Evolutionary conservation across 495 filamentous ascomycete genomes (phyloP).

Genomic region (Xylaria venustula): DNA sequence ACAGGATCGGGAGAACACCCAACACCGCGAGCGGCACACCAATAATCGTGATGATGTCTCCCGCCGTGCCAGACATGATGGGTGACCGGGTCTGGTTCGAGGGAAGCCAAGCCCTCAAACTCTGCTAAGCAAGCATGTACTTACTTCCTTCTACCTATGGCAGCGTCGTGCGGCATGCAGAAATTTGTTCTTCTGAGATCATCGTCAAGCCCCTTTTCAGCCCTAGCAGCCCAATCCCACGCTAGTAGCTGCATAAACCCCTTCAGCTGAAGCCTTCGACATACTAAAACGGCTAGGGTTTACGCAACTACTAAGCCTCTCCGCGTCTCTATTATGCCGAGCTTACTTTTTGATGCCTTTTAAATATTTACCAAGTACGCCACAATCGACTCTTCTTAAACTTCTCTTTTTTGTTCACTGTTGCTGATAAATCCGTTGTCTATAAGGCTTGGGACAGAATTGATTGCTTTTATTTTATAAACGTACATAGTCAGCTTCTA

Average conservation of each 20-base stretch:
- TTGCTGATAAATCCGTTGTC: no score
- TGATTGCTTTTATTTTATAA: no score
- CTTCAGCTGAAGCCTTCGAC: constrained; percentile 5
- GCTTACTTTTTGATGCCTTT: neutral
- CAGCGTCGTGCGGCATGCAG: neutral
- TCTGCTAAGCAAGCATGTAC: neutral
- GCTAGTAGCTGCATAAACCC: constrained; percentile 54
- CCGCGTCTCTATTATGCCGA: no score
- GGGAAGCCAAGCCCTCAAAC: neutral
- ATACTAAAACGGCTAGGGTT: constrained; percentile 15
- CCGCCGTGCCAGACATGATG: constrained; percentile 23
- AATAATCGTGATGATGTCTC: constrained; percentile 52
- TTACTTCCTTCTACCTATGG: neutral
- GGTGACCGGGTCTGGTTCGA: neutral
- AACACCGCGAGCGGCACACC: constrained; percentile 64
- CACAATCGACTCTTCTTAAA: no score
- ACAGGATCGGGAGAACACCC: constrained; percentile 66
- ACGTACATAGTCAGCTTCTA: no score
- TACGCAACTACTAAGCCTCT: no score
- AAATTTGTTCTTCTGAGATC: constrained; percentile 11
- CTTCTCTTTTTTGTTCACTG: no score
- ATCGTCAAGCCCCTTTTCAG: constrained; percentile 58
- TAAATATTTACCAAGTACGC: no score
- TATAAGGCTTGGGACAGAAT: no score
- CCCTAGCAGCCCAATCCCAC: constrained; percentile 56